Percentiles rank a stretch among this genome's conserved stretches.
Conservation (phyloP, 768 basidiomycete genomes). For the Dacryopinax primogenitus region DNA sequence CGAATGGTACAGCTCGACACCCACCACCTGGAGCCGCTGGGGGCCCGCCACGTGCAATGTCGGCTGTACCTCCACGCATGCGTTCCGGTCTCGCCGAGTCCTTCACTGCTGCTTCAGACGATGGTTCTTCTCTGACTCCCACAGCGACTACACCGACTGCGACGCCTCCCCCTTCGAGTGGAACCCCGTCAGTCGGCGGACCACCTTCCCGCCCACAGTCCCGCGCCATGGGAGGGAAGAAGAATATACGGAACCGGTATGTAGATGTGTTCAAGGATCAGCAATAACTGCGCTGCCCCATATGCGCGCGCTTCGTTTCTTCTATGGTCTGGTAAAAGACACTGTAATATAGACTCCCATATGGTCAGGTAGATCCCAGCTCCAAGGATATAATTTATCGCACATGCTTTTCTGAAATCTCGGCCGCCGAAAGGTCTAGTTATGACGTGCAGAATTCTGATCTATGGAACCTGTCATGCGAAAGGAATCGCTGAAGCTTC, state of each 20-base stretch:
- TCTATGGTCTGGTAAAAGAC: too few relatives aligned
- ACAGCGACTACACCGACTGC: background rate
- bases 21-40: constrained; percentile 48
- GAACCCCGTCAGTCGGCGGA: constrained; percentile 34
- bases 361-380: background rate
- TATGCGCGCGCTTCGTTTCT: background rate
- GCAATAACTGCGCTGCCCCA: background rate
- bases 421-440: background rate
- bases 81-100: constrained; percentile 43
- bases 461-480: background rate
- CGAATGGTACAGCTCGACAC: constrained; percentile 23
- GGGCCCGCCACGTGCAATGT: constrained; percentile 18
- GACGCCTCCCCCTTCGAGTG: constrained; percentile 34
- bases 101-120: constrained; percentile 12
- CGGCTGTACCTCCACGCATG: constrained; percentile 49
- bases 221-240: constrained; percentile 46
- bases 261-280: constrained; percentile 68
- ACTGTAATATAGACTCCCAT: background rate
- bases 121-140: background rate
- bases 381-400: background rate
- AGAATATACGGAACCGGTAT: constrained; percentile 68
- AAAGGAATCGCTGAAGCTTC: too few relatives aligned
- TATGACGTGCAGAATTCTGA: background rate
- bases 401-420: background rate
- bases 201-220: constrained; percentile 44